Base-by-base conservation (phyloP, 1,284 basidiomycete species). In the Trametes polyzona region DNA sequence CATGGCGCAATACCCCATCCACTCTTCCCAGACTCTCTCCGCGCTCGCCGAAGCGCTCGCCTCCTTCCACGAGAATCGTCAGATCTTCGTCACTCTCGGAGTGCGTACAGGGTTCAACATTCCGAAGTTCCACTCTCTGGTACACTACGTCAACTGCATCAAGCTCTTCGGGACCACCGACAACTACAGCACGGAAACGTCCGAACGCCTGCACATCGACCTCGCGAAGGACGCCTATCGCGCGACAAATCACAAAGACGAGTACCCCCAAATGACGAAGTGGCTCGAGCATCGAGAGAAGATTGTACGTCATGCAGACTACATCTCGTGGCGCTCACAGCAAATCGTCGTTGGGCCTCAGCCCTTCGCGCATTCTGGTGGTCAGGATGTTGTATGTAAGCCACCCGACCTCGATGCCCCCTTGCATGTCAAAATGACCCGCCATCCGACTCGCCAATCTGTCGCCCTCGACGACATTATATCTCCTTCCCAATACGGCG, bases 261-360 rank as follows among this genome's bases (percentile, higher is more conserved):
- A 74, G 37, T 69, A 66, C 33, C 26, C 59, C 1, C 73, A 74
- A 46, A 76, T 76, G 74, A 70, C 69, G 0, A 36, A 53, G 0
- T 76, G 74, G 74, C 62, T 76, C 0, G 63, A 72, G 36, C 57
- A 65, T 2, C 58, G 59, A 26, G 72, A 73, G 53, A 41, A 39
- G 36, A 41, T 50, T n/a, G 16, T 10, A 1, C 47, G 33, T 16
- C 39, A 40, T 27, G 2, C 47, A 6, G 14, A 40, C 36, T 50
- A 50, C 36, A 19, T 50, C 21, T 10, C 10, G n/a, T 50, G 47
- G 47, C 47, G 47, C n/a, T 3, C 4, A 7, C 44, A 47, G 11
- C 41, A 43, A 26, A 26, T 29, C 5, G 16, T 3, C 3, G 26
- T 27, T 7, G 41, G 41, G 3, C 26, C 41, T 4, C 24, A 6